These are phyloP conservation scores for Capillidium rhysosporum DNA, from an alignment of 371 early-diverging fungal genomes.

Conservation along the genomic window DNA sequence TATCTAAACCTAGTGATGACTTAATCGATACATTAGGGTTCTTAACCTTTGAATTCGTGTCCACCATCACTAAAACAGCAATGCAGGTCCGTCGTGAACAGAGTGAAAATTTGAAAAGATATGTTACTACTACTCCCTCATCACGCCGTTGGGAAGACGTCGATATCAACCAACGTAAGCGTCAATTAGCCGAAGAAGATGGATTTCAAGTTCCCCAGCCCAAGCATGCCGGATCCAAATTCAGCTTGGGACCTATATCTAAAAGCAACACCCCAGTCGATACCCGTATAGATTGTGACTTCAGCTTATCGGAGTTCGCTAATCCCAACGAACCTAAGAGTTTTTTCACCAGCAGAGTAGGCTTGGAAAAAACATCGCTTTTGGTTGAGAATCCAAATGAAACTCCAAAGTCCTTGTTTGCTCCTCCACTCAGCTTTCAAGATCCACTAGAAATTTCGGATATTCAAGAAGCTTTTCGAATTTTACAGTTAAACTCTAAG, in stretches of 20 bases:
- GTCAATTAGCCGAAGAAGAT: not conserved
- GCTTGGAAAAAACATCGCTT: too few species aligned
- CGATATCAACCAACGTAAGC: not conserved
- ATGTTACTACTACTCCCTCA: not conserved
- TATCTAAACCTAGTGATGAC: slow-evolving; percentile 80
- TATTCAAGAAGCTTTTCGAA: slow-evolving; percentile 76
- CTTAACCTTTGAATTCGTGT: slow-evolving; percentile 91
- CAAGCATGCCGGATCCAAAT: slow-evolving; percentile 1
- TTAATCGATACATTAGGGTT: slow-evolving; percentile 94
- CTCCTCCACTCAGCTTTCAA: slow-evolving; percentile 50
- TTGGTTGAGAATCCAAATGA: slow-evolving; percentile 7
- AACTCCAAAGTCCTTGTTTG: slow-evolving; percentile 37
- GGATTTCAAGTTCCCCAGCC: too few species aligned
- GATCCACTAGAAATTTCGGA: slow-evolving; percentile 66
- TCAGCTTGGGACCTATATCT: not conserved
- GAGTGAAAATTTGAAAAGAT: slow-evolving; percentile 12
- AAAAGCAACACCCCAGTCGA: not conserved
- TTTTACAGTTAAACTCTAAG: slow-evolving; percentile 28
- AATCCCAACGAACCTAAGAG: not conserved
- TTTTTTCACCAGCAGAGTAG: too few species aligned
- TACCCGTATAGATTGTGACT: not conserved
- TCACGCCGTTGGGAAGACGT: not conserved
- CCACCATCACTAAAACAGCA: slow-evolving; percentile 68
- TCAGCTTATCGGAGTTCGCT: not conserved
- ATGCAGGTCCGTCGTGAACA: slow-evolving; percentile 50